phyloP scores from a whole-genome alignment of 179 eudicot species.

The Heliamphora pulchella region DNA sequence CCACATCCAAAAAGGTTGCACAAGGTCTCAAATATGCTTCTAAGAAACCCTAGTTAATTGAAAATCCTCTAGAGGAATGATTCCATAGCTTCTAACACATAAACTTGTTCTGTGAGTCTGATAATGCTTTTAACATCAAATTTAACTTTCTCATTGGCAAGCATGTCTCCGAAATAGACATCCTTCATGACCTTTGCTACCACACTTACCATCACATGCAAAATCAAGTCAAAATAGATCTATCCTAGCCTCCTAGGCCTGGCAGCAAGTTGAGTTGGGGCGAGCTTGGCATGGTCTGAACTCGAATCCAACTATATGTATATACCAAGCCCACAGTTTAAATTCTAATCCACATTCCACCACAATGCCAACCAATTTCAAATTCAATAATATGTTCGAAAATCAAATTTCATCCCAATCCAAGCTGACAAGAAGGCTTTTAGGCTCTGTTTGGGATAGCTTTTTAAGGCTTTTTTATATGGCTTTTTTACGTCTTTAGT shows the following conservation, averaged over 20 bases:
- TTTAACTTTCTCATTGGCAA: not conserved
- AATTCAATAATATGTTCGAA: not conserved
- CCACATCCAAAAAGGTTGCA: no score
- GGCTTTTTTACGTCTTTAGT: no score
- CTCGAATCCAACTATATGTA: not conserved
- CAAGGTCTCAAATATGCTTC: no score
- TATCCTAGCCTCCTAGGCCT: not conserved
- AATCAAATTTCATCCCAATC: not conserved
- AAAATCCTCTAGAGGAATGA: not conserved
- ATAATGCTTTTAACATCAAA: not conserved
- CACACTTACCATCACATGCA: not conserved
- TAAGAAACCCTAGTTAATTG: no score
- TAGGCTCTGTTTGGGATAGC: no score
- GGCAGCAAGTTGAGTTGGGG: not conserved
- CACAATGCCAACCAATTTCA: not conserved
- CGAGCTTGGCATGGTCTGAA: not conserved
- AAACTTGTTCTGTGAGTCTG: not conserved
- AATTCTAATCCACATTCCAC: not conserved
- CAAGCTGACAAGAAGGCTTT: not conserved
- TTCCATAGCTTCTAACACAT: not conserved
- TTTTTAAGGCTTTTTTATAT: no score
- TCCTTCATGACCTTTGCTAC: not conserved
- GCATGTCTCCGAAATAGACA: not conserved
- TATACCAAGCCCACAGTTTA: not conserved
- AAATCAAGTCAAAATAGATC: not conserved